A percentile compares a stretch with the other conserved stretches of the same genome.
Evolutionary conservation across 1,139 yeast genomes (phyloP).

Genomic region (Arxiozyma telluris): DNA sequence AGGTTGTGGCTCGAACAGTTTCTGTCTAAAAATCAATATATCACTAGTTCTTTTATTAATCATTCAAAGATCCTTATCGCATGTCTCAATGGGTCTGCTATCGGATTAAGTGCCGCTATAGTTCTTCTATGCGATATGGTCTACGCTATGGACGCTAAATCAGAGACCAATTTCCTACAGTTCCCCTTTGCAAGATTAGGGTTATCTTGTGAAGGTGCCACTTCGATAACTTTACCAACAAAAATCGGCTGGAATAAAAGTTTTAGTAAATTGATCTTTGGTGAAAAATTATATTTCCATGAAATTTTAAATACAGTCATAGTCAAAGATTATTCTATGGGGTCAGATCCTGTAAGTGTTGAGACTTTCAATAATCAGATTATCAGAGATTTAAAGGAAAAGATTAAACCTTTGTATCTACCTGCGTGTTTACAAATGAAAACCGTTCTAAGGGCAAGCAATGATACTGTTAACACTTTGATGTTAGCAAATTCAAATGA

Average conservation of each 20-base stretch:
- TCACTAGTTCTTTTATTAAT: slow-evolving; percentile 60
- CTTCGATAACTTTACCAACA: slow-evolving; percentile 57
- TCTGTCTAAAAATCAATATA: slow-evolving; percentile 59
- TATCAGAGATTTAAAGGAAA: slow-evolving; percentile 38
- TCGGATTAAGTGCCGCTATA: slow-evolving; percentile 70
- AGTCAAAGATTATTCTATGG: slow-evolving; percentile 44
- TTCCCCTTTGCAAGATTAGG: slow-evolving; percentile 81
- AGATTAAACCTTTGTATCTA: slow-evolving; percentile 44
- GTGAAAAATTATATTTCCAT: slow-evolving; percentile 56
- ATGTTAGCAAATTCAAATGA: slow-evolving; percentile 55
- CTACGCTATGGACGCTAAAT: slow-evolving; percentile 47
- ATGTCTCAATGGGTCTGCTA: slow-evolving; percentile 81
- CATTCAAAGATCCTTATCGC: slow-evolving; percentile 67
- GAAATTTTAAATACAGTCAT: slow-evolving; percentile 57
- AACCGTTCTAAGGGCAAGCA: slow-evolving; percentile 26
- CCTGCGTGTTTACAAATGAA: slow-evolving; percentile 59
- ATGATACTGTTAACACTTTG: slow-evolving; percentile 48
- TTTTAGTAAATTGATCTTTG: slow-evolving; percentile 62
- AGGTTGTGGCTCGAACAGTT: slow-evolving; percentile 48
- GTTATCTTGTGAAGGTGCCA: slow-evolving; percentile 74
- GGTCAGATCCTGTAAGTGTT: slow-evolving; percentile 26
- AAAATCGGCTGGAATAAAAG: slow-evolving; percentile 71
- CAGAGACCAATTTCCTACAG: slow-evolving; percentile 46
- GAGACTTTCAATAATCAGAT: slow-evolving; percentile 56
- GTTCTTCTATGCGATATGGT: slow-evolving; percentile 70